Percentiles rank a stretch among this genome's conserved stretches.
Conservation (phyloP, 129 eudicot genomes). For the Ambrosia artemisiifolia region DNA sequence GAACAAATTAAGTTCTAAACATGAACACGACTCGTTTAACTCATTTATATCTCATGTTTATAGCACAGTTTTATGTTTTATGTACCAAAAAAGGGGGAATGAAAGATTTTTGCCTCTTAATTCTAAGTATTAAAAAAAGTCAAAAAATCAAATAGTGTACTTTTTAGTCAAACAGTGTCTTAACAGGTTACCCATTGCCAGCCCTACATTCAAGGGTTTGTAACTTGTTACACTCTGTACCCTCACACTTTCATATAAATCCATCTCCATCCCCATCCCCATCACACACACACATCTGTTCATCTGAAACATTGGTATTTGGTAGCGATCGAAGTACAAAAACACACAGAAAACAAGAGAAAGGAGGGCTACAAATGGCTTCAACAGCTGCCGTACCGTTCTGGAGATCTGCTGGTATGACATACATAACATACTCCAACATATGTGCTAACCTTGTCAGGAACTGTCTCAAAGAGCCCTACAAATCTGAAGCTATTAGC, state of each 20-base stretch:
- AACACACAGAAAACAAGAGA: not conserved
- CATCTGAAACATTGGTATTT: not conserved
- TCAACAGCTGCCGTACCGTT: conserved; percentile 74
- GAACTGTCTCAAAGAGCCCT: conserved; percentile 83
- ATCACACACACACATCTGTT: not conserved
- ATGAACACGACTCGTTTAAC: too few relatives aligned
- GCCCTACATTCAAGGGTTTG: not conserved
- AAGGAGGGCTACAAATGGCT: conserved; percentile 33
- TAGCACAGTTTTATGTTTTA: too few relatives aligned
- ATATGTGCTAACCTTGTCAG: conserved; percentile 79
- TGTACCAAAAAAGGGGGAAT: too few relatives aligned
- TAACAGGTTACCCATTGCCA: too few relatives aligned
- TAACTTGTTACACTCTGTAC: not conserved
- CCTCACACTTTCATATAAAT: not conserved
- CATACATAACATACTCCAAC: conserved; percentile 82
- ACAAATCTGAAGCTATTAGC: conserved; percentile 58
- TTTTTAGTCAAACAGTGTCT: too few relatives aligned
- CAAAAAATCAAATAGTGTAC: too few relatives aligned
- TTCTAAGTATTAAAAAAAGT: too few relatives aligned
- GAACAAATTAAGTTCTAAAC: too few relatives aligned
- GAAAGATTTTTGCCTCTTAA: too few relatives aligned
- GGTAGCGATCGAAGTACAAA: conserved; percentile 1
- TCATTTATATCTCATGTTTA: too few relatives aligned
- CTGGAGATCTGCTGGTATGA: conserved; percentile 97
- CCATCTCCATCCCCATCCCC: not conserved